Evolutionary conservation across 1,139 yeast genomes (phyloP).

Genomic region (Candida tropicalis): DNA sequence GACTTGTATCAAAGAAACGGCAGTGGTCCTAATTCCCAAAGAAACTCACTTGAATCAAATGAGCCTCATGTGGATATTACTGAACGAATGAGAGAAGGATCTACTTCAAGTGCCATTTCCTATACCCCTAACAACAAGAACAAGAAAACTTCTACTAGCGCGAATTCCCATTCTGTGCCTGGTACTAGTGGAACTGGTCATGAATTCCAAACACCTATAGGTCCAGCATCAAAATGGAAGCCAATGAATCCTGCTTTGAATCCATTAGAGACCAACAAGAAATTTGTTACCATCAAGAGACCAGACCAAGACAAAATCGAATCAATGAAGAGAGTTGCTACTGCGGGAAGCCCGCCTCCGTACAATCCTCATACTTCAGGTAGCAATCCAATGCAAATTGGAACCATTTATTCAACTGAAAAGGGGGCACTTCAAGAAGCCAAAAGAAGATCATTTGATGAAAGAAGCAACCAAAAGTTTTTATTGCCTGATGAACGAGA

Average conservation of each 20-base stretch:
- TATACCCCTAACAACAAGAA: slow-evolving; percentile 13
- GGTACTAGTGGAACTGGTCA: background rate
- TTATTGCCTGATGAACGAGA: slow-evolving; percentile 32
- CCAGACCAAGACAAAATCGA: slow-evolving; percentile 35
- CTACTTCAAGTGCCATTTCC: slow-evolving; percentile 13
- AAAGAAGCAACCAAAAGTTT: slow-evolving; percentile 17
- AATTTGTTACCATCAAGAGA: slow-evolving; percentile 70
- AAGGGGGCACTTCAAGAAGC: slow-evolving; percentile 51
- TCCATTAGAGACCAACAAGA: slow-evolving; percentile 73
- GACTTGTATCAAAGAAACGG: slow-evolving; percentile 49
- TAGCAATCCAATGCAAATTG: slow-evolving; percentile 21
- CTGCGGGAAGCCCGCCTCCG: slow-evolving; percentile 16
- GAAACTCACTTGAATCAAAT: slow-evolving; percentile 38
- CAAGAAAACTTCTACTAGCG: slow-evolving; percentile 2
- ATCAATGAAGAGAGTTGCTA: slow-evolving; percentile 25
- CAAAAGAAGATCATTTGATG: slow-evolving; percentile 17
- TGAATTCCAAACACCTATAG: slow-evolving; percentile 6
- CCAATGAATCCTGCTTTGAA: slow-evolving; percentile 80
- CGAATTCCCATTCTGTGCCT: slow-evolving; percentile 2
- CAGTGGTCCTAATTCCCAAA: slow-evolving; percentile 29
- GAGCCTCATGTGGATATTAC: slow-evolving; percentile 13
- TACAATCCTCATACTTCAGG: background rate
- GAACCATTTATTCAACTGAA: slow-evolving; percentile 52
- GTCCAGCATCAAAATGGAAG: slow-evolving; percentile 31
- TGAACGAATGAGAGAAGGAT: slow-evolving; percentile 15